phyloP scores from a whole-genome alignment of 2,329 filamentous ascomycete genomes.

The Aspergillus amoenus region DNA sequence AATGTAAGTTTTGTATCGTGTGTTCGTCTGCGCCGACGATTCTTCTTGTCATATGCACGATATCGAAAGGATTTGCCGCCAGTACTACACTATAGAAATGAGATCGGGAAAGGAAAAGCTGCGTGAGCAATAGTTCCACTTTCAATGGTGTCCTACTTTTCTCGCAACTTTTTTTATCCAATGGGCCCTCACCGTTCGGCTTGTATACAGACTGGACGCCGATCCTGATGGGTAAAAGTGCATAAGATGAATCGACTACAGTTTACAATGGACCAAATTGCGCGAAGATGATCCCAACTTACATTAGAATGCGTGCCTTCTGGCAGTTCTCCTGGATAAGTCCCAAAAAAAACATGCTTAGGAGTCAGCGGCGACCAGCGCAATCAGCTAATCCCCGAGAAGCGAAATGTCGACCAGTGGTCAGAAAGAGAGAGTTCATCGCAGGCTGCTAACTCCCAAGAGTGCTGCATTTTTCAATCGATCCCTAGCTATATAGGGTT shows the following conservation, averaged over 20 bases:
- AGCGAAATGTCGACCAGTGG: background rate
- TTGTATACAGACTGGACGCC: background rate
- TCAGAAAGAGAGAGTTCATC: background rate
- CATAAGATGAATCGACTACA: background rate
- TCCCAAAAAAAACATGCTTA: background rate
- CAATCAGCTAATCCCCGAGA: conserved; percentile 2
- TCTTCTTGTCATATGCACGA: background rate
- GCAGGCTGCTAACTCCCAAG: background rate
- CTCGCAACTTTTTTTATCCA: background rate
- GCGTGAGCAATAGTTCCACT: background rate
- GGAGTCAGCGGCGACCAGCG: conserved; percentile 7
- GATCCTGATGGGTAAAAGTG: background rate
- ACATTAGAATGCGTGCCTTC: conserved; percentile 5
- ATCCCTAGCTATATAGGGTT: background rate
- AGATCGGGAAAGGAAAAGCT: conserved; percentile 1
- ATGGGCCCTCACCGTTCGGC: background rate
- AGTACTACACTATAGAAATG: conserved; percentile 2
- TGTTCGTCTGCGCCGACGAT: background rate
- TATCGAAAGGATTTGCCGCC: background rate
- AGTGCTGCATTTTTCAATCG: background rate
- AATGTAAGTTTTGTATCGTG: background rate
- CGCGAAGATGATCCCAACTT: background rate
- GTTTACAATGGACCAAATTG: background rate
- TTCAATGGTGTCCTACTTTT: conserved; percentile 3
- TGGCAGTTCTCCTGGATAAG: conserved; percentile 10